These are phyloP conservation scores for Fusarium haematococcum DNA, from an alignment of 2,329 filamentous ascomycete species.

Conservation along the genomic window DNA sequence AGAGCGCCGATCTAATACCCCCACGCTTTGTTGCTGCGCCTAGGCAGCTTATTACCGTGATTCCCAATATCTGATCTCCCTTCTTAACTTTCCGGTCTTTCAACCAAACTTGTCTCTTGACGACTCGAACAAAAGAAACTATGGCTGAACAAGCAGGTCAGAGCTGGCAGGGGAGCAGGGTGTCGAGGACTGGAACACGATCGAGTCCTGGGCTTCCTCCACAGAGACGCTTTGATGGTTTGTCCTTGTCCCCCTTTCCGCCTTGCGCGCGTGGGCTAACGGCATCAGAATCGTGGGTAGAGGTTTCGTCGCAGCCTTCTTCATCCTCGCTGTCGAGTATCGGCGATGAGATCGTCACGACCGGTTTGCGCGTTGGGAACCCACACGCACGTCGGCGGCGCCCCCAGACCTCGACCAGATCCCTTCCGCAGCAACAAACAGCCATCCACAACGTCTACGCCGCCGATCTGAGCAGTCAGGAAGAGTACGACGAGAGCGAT, in stretches of 20 bases:
- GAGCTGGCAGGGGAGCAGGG: slow-evolving; percentile 40
- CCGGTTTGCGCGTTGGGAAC: slow-evolving; percentile 81
- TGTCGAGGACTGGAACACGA: slow-evolving; percentile 43
- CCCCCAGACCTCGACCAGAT: slow-evolving; percentile 48
- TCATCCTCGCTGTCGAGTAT: slow-evolving; percentile 91
- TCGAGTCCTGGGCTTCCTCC: slow-evolving; percentile 48
- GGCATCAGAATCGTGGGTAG: slow-evolving; percentile 89
- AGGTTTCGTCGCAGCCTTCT: slow-evolving; percentile 91
- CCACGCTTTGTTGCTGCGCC: slow-evolving; percentile 24
- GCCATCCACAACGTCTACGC: slow-evolving; percentile 56
- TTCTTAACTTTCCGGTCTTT: neutral
- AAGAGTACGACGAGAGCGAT: slow-evolving; percentile 94
- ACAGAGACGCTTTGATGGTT: slow-evolving; percentile 53
- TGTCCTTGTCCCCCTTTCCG: slow-evolving; percentile 23
- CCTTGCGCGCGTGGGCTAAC: slow-evolving; percentile 22
- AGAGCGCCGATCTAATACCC: slow-evolving; percentile 27
- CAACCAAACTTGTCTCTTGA: slow-evolving; percentile 6
- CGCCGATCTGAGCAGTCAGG: slow-evolving; percentile 79
- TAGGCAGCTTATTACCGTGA: slow-evolving; percentile 29
- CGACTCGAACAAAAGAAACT: slow-evolving; percentile 12
- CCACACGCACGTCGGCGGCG: slow-evolving; percentile 72
- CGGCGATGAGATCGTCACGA: slow-evolving; percentile 90
- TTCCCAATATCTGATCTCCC: slow-evolving; percentile 17
- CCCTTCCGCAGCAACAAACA: slow-evolving; percentile 54
- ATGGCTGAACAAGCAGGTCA: slow-evolving; percentile 47